Conservation (phyloP, 192 early-diverging fungal species). For the Coemansia guatemalensis region DNA sequence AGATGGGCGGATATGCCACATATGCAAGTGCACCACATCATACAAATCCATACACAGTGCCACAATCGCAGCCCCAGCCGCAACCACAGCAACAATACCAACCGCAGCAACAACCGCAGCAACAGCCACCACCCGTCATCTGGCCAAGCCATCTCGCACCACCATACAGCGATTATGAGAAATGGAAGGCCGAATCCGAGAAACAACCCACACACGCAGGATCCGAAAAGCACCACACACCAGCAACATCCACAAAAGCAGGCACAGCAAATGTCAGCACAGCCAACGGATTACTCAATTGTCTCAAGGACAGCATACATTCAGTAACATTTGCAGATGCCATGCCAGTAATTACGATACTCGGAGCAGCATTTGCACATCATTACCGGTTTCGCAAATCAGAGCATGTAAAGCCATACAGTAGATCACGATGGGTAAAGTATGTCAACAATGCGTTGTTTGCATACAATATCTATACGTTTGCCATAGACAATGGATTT, state of each 20-base stretch:
- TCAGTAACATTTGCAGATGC: constrained; percentile 2
- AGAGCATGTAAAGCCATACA: constrained; percentile 15
- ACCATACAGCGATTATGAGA: neutral
- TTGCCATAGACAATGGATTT: constrained; percentile 16
- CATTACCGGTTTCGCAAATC: constrained; percentile 17
- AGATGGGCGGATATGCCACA: too few species aligned
- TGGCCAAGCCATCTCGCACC: neutral
- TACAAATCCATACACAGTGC: too few species aligned
- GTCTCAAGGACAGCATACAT: constrained; percentile 10
- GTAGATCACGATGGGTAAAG: constrained; percentile 26
- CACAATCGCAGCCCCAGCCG: neutral
- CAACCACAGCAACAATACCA: neutral
- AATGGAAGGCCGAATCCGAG: neutral
- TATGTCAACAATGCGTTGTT: constrained; percentile 23
- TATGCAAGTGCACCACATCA: too few species aligned
- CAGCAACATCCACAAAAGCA: neutral
- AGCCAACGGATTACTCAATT: constrained; percentile 12
- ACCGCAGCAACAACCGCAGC: neutral
- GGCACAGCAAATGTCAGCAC: neutral
- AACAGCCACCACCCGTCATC: neutral
- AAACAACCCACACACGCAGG: neutral
- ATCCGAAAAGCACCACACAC: neutral
- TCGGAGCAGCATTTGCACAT: constrained; percentile 13
- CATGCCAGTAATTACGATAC: constrained; percentile 2
- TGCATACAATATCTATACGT: constrained; percentile 20